Conservation (phyloP, 2,329 filamentous ascomycete genomes). For the Aspergillus spinulosporus region DNA sequence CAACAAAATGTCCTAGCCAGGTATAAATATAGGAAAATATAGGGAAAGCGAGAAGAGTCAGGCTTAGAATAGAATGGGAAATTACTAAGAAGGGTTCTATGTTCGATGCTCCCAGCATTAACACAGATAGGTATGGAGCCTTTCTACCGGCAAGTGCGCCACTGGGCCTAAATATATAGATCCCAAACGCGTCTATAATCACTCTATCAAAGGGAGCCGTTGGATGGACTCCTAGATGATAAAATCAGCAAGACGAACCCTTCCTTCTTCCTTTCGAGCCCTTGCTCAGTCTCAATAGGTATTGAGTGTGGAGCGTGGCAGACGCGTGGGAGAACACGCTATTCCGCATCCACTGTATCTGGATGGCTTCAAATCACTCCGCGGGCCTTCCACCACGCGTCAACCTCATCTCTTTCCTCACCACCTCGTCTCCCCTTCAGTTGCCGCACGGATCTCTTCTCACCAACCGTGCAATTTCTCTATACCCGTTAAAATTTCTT, state of each 20-base stretch:
- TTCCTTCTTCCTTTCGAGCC: no score
- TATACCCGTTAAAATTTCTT: not conserved
- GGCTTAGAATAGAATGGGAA: no score
- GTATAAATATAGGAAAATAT: no score
- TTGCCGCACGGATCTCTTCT: not conserved
- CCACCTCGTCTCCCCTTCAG: not conserved
- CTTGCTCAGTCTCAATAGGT: not conserved
- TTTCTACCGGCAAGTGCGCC: no score
- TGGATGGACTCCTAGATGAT: no score
- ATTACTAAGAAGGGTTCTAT: no score
- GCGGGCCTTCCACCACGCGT: constrained; percentile 11
- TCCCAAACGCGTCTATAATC: not conserved
- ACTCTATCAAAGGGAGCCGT: not conserved
- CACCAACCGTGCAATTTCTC: not conserved
- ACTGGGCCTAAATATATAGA: not conserved
- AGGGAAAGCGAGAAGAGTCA: no score
- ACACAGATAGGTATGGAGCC: no score
- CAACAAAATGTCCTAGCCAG: no score
- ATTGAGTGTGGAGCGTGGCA: constrained; percentile 6
- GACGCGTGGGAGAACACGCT: constrained; percentile 16
- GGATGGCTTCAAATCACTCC: constrained; percentile 6
- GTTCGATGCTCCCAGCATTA: no score
- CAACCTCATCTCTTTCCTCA: constrained; percentile 3
- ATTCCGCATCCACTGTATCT: constrained; percentile 4
- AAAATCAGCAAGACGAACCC: no score